phyloP scores from a whole-genome alignment of 2,329 filamentous ascomycete species.

The Chrysoporthe austroafricana region DNA sequence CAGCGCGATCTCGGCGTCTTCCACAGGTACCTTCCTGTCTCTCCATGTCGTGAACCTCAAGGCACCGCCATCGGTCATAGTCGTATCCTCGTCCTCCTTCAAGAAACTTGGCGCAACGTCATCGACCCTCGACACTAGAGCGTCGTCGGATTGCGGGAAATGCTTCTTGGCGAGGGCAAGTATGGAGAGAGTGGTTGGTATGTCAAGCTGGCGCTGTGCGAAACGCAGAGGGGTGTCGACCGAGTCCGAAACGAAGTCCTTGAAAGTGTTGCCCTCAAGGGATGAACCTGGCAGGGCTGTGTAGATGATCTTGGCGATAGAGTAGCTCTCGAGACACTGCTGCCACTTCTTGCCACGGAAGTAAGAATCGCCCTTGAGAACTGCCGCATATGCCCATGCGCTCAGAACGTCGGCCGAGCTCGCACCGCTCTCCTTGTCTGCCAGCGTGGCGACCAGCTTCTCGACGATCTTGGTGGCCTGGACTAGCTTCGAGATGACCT shows the following conservation, averaged over 20 bases:
- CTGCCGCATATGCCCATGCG: conserved; percentile 79
- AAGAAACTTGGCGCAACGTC: conserved; percentile 71
- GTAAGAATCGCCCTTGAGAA: conserved; percentile 74
- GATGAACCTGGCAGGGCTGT: conserved; percentile 66
- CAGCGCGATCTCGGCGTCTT: conserved; percentile 89
- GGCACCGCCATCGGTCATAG: conserved; percentile 49
- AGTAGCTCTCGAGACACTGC: conserved; percentile 73
- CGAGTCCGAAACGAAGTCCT: conserved; percentile 81
- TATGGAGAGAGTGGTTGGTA: conserved; percentile 83
- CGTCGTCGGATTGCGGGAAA: conserved; percentile 69
- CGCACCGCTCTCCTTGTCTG: conserved; percentile 68
- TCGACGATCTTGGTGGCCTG: conserved; percentile 77
- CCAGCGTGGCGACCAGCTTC: conserved; percentile 67
- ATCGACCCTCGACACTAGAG: conserved; percentile 70
- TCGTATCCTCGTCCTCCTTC: conserved; percentile 59
- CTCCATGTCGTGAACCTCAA: conserved; percentile 86
- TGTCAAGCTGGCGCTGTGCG: conserved; percentile 88
- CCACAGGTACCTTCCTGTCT: conserved; percentile 80
- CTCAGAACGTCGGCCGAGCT: conserved; percentile 76
- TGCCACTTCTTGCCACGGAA: conserved; percentile 93
- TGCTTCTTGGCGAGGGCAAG: conserved; percentile 76
- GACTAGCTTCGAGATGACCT: conserved; percentile 84
- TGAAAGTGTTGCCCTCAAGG: conserved; percentile 75
- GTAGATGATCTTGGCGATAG: conserved; percentile 82
- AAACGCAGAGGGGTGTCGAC: conserved; percentile 94